Base-by-base conservation (phyloP, 768 basidiomycete species). In the Mycena maculata region DNA sequence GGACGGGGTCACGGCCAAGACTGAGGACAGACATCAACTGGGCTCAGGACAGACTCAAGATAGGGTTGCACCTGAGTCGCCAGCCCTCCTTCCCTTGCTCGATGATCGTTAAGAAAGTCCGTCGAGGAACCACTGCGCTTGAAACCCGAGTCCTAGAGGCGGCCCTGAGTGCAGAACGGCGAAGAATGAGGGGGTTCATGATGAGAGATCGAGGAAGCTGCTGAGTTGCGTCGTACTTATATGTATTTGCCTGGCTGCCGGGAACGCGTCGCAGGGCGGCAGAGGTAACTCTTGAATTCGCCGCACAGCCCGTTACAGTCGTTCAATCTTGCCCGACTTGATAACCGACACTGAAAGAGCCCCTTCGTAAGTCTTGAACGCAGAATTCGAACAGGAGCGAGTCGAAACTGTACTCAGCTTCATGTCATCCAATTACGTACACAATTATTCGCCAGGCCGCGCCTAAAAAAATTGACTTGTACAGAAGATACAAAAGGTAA, bases 31-130 rank as follows among this genome's bases (percentile, higher is more conserved):
- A 28, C 49, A 22, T 23, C 25, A 27, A 53, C n/a, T 16, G 20
- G 23, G 54, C 27, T 22, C 20, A n/a, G 18, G n/a, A 31, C 10
- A 6, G 25, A n/a, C 16, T n/a, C 28, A 39, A 12, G 27, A 49
- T 23, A 42, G 62, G 10, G 9, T 16, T 76, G 44, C 47, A 83
- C 83, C 76, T 82, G 27, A 87, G 73, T 16, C 85, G 77, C 84
- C 85, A 87, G 47, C 81, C 86, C 72, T 87, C 85, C 60, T 82
- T 79, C 6, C 85, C 85, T 76, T 87, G 86, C 49, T 84, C 75
- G 47, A 87, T 82, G 53, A 87, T 81, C 1, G 85, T 85, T n/a
- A 87, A 59, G 59, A 87, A 79, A 25, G 67, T 77, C 53, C 85
- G 74, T 13, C 72, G 71, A 9, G 52, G 47, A 16, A 59, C 28